Percentiles rank a stretch among this genome's conserved stretches.
Evolutionary conservation across 306 rosid genomes (phyloP).

Genomic region (Pueraria montana): DNA sequence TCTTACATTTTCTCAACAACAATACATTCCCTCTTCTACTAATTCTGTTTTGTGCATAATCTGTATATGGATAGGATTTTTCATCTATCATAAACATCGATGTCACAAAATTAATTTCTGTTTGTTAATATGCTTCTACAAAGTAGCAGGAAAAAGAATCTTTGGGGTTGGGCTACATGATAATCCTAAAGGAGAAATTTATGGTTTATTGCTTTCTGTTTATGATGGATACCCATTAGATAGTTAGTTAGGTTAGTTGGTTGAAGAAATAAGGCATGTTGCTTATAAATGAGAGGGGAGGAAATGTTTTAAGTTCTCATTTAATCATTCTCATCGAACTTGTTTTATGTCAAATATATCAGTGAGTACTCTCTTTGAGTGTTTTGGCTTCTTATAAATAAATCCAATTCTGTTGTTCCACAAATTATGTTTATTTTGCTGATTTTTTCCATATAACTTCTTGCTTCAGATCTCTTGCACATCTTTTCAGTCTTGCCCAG

Average conservation of each 20-base stretch:
- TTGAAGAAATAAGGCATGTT: constrained; percentile 1
- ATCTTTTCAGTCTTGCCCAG: constrained; percentile 88
- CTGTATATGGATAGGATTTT: too few species aligned
- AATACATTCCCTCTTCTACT: background rate
- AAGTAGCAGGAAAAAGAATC: background rate
- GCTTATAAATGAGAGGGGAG: background rate
- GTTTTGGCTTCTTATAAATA: constrained; percentile 3
- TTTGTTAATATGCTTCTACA: constrained; percentile 31
- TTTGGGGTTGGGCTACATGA: background rate
- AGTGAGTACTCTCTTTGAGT: background rate
- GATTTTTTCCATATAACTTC: constrained; percentile 36
- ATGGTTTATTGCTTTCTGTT: background rate
- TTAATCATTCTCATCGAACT: constrained; percentile 26
- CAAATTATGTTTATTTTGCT: constrained; percentile 41
- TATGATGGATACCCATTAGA: background rate
- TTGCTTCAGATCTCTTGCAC: constrained; percentile 81
- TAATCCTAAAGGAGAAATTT: constrained; percentile 1
- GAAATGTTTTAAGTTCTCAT: constrained; percentile 15
- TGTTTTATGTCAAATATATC: constrained; percentile 18
- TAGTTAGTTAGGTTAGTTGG: background rate
- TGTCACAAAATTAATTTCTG: background rate
- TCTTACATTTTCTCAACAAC: background rate
- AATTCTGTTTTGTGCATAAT: background rate
- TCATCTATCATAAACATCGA: background rate
- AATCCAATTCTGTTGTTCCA: constrained; percentile 27